phyloP scores from a whole-genome alignment of 192 early-diverging fungal species.

The Entomortierella chlamydospora region DNA sequence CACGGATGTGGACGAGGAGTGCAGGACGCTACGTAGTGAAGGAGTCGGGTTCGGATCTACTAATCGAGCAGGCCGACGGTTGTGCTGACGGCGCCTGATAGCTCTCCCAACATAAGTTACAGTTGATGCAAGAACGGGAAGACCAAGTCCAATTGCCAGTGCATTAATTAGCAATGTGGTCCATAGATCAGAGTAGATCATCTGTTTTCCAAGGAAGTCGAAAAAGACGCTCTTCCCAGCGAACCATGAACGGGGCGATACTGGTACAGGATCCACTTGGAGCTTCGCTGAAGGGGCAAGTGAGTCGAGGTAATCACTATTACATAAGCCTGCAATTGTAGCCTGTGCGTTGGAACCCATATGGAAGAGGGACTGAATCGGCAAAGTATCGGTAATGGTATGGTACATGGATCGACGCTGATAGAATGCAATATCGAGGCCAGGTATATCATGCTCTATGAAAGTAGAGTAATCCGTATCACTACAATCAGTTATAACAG shows the following conservation, averaged over 20 bases:
- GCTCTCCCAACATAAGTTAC: constrained; percentile 11
- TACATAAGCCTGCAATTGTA: constrained; percentile 33
- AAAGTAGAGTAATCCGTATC: constrained; percentile 76
- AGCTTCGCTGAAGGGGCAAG: neutral
- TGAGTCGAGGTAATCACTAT: constrained; percentile 35
- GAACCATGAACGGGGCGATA: constrained; percentile 17
- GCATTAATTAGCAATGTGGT: constrained; percentile 14
- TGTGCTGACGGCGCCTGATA: constrained; percentile 4
- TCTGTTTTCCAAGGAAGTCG: constrained; percentile 36
- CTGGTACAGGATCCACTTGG: neutral
- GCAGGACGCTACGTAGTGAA: constrained; percentile 28
- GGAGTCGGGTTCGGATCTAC: constrained; percentile 1
- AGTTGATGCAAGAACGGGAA: constrained; percentile 20
- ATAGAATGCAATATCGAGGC: constrained; percentile 76
- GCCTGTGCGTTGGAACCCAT: constrained; percentile 71
- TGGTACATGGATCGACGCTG: constrained; percentile 73
- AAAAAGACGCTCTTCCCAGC: constrained; percentile 41
- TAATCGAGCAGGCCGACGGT: neutral
- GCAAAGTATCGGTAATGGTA: constrained; percentile 58
- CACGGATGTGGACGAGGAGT: constrained; percentile 16
- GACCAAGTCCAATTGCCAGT: constrained; percentile 27
- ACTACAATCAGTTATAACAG: too few relatives aligned
- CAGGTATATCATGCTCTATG: constrained; percentile 64
- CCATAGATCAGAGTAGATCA: constrained; percentile 30
- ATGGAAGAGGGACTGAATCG: constrained; percentile 65